These are phyloP conservation scores for Chaetoceros muelleri DNA, from an alignment of 108 stramenopile species.

Conservation along the genomic window DNA sequence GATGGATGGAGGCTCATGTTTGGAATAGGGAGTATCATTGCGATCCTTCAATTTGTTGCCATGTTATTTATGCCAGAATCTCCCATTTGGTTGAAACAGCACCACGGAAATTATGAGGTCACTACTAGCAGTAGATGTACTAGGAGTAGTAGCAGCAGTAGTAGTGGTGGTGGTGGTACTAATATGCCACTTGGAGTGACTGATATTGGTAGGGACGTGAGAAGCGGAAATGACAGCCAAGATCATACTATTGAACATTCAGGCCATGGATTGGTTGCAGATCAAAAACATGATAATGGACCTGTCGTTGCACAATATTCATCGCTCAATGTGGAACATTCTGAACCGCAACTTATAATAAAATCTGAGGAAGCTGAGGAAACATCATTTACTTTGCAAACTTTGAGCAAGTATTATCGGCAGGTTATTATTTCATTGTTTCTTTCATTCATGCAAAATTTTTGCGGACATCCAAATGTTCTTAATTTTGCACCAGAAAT, in stretches of 20 bases:
- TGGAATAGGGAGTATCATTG: constrained; percentile 38
- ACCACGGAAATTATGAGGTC: constrained; percentile 26
- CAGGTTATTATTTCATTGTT: constrained; percentile 48
- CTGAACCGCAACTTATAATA: neutral
- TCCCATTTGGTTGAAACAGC: constrained; percentile 43
- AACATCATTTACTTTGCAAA: neutral
- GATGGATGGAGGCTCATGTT: constrained; percentile 55
- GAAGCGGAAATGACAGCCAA: neutral
- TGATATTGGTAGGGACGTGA: constrained; percentile 15
- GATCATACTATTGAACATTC: neutral
- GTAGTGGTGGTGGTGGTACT: too few relatives aligned
- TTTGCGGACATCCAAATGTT: constrained; percentile 63
- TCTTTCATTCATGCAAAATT: constrained; percentile 49
- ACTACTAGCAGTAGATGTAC: too few relatives aligned
- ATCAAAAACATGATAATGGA: neutral
- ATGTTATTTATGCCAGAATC: constrained; percentile 62
- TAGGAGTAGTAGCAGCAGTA: too few relatives aligned
- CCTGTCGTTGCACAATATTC: neutral
- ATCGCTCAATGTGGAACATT: neutral
- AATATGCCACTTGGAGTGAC: too few relatives aligned
- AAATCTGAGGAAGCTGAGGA: neutral
- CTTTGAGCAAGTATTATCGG: constrained; percentile 15
- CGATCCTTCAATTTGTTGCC: constrained; percentile 48
- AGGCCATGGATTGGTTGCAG: too few relatives aligned
- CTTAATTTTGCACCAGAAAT: constrained; percentile 60